Base-by-base conservation (phyloP, 495 filamentous ascomycete genomes). In the Tricharina praecox region DNA sequence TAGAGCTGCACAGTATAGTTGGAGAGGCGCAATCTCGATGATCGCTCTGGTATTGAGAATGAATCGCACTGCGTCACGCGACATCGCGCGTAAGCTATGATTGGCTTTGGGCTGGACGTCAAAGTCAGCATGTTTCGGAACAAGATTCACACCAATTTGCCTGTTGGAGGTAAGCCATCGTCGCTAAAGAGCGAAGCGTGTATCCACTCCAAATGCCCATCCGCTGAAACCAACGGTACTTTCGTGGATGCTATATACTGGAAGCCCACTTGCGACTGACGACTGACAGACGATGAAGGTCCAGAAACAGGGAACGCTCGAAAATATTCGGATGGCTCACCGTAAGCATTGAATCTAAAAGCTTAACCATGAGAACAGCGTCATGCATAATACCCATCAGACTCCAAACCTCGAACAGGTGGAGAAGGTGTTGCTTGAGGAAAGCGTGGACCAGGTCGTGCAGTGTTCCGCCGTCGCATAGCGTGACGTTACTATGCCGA, bases 1-100 rank as follows among this genome's bases (percentile, higher is more conserved):
- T 16, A 65, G 56, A 8, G 56, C 52, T 26, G 53, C 55, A 43
- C 26, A 23, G 49, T 65, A 64, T 24, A 62, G 43, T n/a, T n/a
- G n/a, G n/a, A n/a, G n/a, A n/a, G n/a, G n/a, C n/a, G n/a, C n/a
- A n/a, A n/a, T n/a, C n/a, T n/a, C n/a, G n/a, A n/a, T n/a, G n/a
- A n/a, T n/a, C n/a, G n/a, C n/a, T n/a, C n/a, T n/a, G n/a, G n/a
- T 39, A 65, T 58, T 51, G 18, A 48, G 48, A 16, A 61, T 47
- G 38, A 67, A 63, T 18, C 60, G 53, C 18, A 8, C 18, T 11
- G 35, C 10, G 18, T 38, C 35, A 19, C 18, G 7, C 10, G 15
- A 5, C 10, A 38, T n/a, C 7, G 5, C 35, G 18, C 7, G 10
- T 11, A 38, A 11, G 18, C 18, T 16, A 38, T 38, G 7, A 11